Evolutionary conservation across 1,284 basidiomycete species (phyloP).

Genomic region (Ustilago sp.): DNA sequence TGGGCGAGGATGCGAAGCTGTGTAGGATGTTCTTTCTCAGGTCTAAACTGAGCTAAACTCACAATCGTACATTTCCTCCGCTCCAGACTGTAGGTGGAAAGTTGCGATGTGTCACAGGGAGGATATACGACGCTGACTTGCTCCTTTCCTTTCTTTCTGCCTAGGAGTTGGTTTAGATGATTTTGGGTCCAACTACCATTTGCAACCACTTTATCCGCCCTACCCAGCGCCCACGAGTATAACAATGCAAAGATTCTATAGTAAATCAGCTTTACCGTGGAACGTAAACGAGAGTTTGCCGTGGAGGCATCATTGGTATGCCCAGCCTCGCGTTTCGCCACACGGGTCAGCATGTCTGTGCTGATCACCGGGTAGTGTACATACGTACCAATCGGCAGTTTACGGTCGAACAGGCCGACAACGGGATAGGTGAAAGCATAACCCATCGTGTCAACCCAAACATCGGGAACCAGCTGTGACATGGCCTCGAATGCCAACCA

Average conservation of each 20-base stretch:
- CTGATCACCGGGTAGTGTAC: constrained; percentile 96
- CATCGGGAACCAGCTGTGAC: constrained; percentile 79
- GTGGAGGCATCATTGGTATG: constrained; percentile 76
- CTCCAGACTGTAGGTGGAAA: constrained; percentile 77
- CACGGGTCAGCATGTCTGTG: constrained; percentile 89
- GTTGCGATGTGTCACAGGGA: constrained; percentile 86
- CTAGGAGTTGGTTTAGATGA: constrained; percentile 75
- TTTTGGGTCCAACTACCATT: constrained; percentile 95
- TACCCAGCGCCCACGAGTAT: constrained; percentile 81
- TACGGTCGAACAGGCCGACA: constrained; percentile 75
- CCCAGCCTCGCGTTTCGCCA: constrained; percentile 74
- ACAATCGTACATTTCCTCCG: constrained; percentile 51
- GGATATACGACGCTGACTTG: constrained; percentile 79
- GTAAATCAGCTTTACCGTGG: constrained; percentile 83
- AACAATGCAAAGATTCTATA: constrained; percentile 87
- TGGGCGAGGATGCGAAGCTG: constrained; percentile 75
- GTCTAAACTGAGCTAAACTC: constrained; percentile 79
- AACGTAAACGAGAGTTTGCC: constrained; percentile 76
- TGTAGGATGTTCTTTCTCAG: constrained; percentile 91
- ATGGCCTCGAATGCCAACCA: constrained; percentile 85
- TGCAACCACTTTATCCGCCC: constrained; percentile 81
- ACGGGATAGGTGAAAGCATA: constrained; percentile 92
- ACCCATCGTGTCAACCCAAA: constrained; percentile 97
- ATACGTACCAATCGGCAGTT: constrained; percentile 85
- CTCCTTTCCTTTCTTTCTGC: background rate